Evolutionary conservation across 192 early-diverging fungal species (phyloP).

Genomic region (Mortierella antarctica): DNA sequence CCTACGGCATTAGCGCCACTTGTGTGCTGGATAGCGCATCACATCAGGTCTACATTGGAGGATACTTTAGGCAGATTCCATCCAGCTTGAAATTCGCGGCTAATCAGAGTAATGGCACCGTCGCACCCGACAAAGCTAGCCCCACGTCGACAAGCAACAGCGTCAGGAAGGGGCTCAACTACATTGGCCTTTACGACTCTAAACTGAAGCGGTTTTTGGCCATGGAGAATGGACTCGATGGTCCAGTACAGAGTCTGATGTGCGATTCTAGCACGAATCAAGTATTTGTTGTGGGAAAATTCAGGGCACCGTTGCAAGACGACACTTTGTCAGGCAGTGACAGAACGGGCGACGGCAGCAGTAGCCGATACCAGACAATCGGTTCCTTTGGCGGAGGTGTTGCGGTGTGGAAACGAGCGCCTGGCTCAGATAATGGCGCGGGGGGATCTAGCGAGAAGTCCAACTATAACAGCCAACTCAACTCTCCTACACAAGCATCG

Average conservation of each 20-base stretch:
- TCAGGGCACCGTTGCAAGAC: constrained; percentile 30
- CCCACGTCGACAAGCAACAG: not conserved
- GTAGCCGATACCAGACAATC: not conserved
- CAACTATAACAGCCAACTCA: not conserved
- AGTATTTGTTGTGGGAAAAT: constrained; percentile 51
- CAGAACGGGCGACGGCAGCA: not conserved
- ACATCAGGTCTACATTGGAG: constrained; percentile 47
- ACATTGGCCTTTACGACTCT: constrained; percentile 45
- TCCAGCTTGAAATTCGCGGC: not conserved
- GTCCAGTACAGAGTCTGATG: constrained; percentile 39
- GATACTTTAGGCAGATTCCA: constrained; percentile 28
- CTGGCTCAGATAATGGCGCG: not conserved
- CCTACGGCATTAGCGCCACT: constrained; percentile 24
- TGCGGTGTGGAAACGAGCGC: constrained; percentile 34
- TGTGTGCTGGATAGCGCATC: constrained; percentile 33
- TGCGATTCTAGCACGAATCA: constrained; percentile 43
- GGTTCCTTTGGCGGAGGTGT: constrained; percentile 44
- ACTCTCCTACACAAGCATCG: not conserved
- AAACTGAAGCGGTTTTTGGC: constrained; percentile 29
- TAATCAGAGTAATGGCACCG: not conserved
- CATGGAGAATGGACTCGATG: constrained; percentile 47
- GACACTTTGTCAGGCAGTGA: not conserved
- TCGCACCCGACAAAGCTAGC: not conserved
- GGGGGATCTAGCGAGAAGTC: not conserved
- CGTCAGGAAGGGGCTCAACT: constrained; percentile 28